Conservation (phyloP, 2,329 filamentous ascomycete genomes). For the Colletotrichum cordylinicola region DNA sequence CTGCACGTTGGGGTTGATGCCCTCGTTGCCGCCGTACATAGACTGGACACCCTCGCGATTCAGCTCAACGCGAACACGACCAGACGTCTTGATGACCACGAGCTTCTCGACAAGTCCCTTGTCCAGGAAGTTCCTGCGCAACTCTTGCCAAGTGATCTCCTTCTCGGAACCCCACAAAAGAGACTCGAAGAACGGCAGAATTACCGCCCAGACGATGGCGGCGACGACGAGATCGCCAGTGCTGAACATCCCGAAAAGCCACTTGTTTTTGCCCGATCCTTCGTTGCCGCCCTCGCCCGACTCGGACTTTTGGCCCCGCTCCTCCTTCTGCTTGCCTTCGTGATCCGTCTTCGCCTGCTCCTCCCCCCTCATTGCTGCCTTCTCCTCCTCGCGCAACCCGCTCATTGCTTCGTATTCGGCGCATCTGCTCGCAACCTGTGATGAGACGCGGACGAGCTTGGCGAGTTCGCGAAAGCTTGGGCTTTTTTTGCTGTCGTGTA, state of each 20-base stretch:
- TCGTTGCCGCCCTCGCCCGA: constrained; percentile 2
- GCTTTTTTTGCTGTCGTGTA: constrained; percentile 56
- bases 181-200: constrained; percentile 46
- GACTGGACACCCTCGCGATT: constrained; percentile 75
- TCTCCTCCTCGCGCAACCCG: constrained; percentile 16
- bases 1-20: constrained; percentile 69
- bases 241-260: constrained; percentile 24
- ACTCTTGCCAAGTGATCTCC: constrained; percentile 98
- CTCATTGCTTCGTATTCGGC: constrained; percentile 25
- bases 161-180: constrained; percentile 46
- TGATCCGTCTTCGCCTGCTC: constrained; percentile 19
- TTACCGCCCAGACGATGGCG: constrained; percentile 48
- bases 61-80: constrained; percentile 78
- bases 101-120: constrained; percentile 96
- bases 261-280: constrained; percentile 24
- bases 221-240: constrained; percentile 52
- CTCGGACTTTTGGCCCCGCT: constrained; percentile 9
- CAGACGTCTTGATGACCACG: constrained; percentile 71
- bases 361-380: constrained; percentile 13
- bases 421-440: constrained; percentile 56
- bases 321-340: constrained; percentile 32
- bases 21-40: constrained; percentile 76
- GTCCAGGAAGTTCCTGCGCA: constrained; percentile 90
- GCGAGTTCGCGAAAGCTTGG: constrained; percentile 54
- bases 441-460: constrained; percentile 62